Conservation (phyloP, 2,329 filamentous ascomycete species). For the Xylaria sp. region DNA sequence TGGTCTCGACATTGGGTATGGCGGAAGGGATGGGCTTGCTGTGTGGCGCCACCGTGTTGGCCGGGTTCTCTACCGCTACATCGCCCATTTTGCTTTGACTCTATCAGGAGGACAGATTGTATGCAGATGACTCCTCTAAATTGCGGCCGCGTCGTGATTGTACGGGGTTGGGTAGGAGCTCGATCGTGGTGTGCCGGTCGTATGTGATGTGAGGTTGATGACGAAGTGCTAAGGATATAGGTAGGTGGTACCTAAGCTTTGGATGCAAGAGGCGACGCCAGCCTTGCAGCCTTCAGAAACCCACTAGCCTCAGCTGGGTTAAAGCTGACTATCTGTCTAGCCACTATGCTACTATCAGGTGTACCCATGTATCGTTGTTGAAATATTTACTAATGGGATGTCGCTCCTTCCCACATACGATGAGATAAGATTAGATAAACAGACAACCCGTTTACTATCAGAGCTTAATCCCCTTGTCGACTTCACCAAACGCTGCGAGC, state of each 20-base stretch:
- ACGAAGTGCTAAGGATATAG: constrained; percentile 15
- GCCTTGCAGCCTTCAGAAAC: constrained; percentile 48
- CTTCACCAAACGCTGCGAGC: constrained; percentile 1
- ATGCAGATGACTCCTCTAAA: background rate
- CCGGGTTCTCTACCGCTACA: constrained; percentile 83
- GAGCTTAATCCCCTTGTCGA: background rate
- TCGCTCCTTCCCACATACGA: background rate
- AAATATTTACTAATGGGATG: background rate
- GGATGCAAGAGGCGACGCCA: constrained; percentile 43
- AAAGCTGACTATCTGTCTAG: background rate
- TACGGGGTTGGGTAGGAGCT: background rate
- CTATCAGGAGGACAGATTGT: constrained; percentile 6
- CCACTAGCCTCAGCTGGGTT: constrained; percentile 19
- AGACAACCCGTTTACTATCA: background rate
- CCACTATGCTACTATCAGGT: background rate
- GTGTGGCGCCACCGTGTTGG: constrained; percentile 78
- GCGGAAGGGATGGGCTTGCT: constrained; percentile 82
- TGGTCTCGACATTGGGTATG: constrained; percentile 89
- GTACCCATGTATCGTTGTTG: background rate
- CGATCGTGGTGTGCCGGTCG: constrained; percentile 8
- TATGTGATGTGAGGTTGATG: constrained; percentile 14
- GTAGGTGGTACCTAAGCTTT: background rate
- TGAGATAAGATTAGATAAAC: background rate
- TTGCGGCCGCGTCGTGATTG: background rate
- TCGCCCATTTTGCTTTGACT: constrained; percentile 76